Percentiles rank a stretch among this genome's conserved stretches.
These are phyloP conservation scores for Oxyria digyna DNA, from an alignment of 148 eudicot genomes.

Conservation along the genomic window DNA sequence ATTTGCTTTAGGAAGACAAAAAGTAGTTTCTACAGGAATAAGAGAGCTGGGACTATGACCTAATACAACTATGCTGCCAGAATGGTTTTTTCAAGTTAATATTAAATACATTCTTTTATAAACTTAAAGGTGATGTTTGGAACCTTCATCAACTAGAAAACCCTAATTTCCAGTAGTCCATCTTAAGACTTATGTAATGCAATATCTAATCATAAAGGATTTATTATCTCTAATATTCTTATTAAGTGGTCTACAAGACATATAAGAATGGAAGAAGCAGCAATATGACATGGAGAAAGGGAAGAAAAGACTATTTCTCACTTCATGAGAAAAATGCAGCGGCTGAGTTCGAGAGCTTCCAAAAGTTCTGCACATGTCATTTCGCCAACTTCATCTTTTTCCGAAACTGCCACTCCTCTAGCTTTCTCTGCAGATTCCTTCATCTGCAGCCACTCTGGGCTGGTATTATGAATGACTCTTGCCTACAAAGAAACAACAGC, in stretches of 20 bases:
- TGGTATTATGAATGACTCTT: slow-evolving; percentile 76
- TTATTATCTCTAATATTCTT: not conserved
- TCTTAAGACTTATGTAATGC: not conserved
- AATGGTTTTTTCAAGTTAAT: too few relatives aligned
- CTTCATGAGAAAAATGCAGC: slow-evolving; percentile 87
- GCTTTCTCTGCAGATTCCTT: slow-evolving; percentile 95
- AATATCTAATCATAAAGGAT: not conserved
- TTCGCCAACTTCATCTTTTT: slow-evolving; percentile 83
- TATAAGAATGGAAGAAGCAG: not conserved
- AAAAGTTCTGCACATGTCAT: slow-evolving; percentile 89
- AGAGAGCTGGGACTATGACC: not conserved
- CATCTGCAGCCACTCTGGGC: slow-evolving; percentile 81
- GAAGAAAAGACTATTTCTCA: slow-evolving; percentile 13
- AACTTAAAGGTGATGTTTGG: not conserved
- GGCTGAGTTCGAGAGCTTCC: slow-evolving; percentile 99
- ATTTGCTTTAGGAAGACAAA: not conserved
- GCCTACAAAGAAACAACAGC: slow-evolving; percentile 33
- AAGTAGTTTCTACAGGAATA: not conserved
- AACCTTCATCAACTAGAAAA: not conserved
- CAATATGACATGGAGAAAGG: not conserved
- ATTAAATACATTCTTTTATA: too few relatives aligned
- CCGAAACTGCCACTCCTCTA: slow-evolving; percentile 48
- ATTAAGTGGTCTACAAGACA: not conserved
- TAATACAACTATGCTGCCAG: too few relatives aligned
- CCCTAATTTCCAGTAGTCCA: not conserved